phyloP scores from a whole-genome alignment of 495 filamentous ascomycete genomes.

The Neurospora tetrasperma region DNA sequence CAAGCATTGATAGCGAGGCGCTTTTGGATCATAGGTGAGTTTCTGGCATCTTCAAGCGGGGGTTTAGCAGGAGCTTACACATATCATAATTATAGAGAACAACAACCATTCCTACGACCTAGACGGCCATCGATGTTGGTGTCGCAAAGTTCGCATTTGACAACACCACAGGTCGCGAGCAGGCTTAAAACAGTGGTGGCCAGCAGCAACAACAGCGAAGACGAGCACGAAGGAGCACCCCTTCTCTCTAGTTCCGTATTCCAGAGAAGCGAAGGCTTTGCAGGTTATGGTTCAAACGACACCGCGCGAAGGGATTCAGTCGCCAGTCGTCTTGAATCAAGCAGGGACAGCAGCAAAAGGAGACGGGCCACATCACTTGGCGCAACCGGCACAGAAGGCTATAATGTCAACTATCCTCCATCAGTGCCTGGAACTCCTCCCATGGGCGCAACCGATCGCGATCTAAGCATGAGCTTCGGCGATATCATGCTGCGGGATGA shows the following conservation, averaged over 20 bases:
- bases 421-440: slow-evolving; percentile 75
- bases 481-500: slow-evolving; percentile 66
- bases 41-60: background rate
- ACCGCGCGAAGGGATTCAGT: slow-evolving; percentile 14
- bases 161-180: slow-evolving; percentile 21
- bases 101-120: slow-evolving; percentile 55
- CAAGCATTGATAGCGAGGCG: slow-evolving; percentile 72
- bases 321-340: slow-evolving; percentile 32
- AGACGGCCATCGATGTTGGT: slow-evolving; percentile 46
- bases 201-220: slow-evolving; percentile 29
- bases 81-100: slow-evolving; percentile 41
- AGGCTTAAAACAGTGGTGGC: slow-evolving; percentile 22
- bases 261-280: slow-evolving; percentile 18
- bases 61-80: background rate
- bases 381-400: slow-evolving; percentile 31
- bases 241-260: slow-evolving; percentile 36
- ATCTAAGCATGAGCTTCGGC: slow-evolving; percentile 54
- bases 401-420: slow-evolving; percentile 94
- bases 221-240: slow-evolving; percentile 49
- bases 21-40: slow-evolving; percentile 69
- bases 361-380: slow-evolving; percentile 23
- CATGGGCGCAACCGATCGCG: slow-evolving; percentile 36
- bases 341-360: slow-evolving; percentile 27
- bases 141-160: slow-evolving; percentile 21
- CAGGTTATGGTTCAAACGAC: slow-evolving; percentile 31